These are phyloP conservation scores for Didymella glomerata DNA, from an alignment of 2,329 filamentous ascomycete genomes.

Conservation along the genomic window DNA sequence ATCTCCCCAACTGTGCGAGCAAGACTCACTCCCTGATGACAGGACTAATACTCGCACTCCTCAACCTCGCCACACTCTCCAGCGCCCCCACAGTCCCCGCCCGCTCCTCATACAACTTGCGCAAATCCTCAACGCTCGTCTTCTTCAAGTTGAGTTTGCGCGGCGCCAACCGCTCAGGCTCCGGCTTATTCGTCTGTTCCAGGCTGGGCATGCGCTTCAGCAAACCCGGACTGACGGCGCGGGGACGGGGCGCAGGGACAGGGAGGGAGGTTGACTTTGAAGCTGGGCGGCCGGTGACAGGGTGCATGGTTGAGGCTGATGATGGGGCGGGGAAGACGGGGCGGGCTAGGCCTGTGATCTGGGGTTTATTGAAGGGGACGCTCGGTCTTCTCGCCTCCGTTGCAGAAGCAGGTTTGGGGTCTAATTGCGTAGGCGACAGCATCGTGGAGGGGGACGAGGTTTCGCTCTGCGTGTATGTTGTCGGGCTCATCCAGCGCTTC, in stretches of 20 bases:
- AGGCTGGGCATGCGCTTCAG: slow-evolving; percentile 58
- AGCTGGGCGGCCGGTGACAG: slow-evolving; percentile 36
- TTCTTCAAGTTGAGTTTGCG: slow-evolving; percentile 55
- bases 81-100: slow-evolving; percentile 51
- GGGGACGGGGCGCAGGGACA: slow-evolving; percentile 38
- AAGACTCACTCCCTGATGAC: slow-evolving; percentile 13
- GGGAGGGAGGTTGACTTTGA: slow-evolving; percentile 40
- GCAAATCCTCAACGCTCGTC: slow-evolving; percentile 57
- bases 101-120: slow-evolving; percentile 59
- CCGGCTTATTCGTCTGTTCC: slow-evolving; percentile 39
- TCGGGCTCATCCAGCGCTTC: slow-evolving; percentile 10
- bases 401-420: slow-evolving; percentile 22
- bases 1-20: background rate
- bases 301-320: slow-evolving; percentile 26
- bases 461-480: slow-evolving; percentile 24
- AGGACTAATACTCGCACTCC: slow-evolving; percentile 17
- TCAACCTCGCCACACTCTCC: slow-evolving; percentile 27
- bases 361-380: slow-evolving; percentile 41
- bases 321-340: slow-evolving; percentile 41
- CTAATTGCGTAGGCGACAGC: slow-evolving; percentile 27
- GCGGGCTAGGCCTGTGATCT: slow-evolving; percentile 50
- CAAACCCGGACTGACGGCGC: slow-evolving; percentile 53
- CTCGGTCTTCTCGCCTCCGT: slow-evolving; percentile 43
- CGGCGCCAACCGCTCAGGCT: slow-evolving; percentile 34
- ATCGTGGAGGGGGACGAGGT: slow-evolving; percentile 29